These are phyloP conservation scores for Cyclotella choctawhatcheeana DNA, from an alignment of 108 stramenopile species.

Conservation along the genomic window DNA sequence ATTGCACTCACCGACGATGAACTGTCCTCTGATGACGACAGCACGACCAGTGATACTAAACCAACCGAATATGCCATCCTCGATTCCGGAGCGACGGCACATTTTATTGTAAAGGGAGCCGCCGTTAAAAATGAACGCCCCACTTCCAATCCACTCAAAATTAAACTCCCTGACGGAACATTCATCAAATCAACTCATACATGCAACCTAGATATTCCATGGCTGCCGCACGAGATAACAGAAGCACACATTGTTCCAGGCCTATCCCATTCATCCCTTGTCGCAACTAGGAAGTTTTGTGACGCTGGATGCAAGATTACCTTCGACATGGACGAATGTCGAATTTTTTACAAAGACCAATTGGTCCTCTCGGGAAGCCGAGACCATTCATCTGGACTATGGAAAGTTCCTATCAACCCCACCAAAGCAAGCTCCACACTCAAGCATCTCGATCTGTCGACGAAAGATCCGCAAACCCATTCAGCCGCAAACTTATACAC, in stretches of 20 bases:
- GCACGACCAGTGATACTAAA: no score
- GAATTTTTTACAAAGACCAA: background rate
- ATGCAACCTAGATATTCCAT: conserved; percentile 27
- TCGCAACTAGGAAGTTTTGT: conserved; percentile 22
- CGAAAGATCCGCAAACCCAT: no score
- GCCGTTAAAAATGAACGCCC: conserved; percentile 3
- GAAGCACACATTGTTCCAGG: conserved; percentile 33
- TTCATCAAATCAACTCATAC: conserved; percentile 26
- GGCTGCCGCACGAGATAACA: conserved; percentile 6
- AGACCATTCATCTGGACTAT: conserved; percentile 18
- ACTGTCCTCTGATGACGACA: background rate
- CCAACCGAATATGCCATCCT: conserved; percentile 3
- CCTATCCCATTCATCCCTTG: conserved; percentile 17
- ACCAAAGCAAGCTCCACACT: no score
- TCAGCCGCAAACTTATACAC: no score
- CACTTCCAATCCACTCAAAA: conserved; percentile 4
- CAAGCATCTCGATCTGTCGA: no score
- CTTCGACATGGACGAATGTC: conserved; percentile 6
- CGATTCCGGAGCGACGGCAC: conserved; percentile 17
- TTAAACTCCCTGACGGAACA: conserved; percentile 22
- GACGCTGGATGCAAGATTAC: conserved; percentile 19
- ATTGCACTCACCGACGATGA: background rate
- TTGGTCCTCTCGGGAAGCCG: conserved; percentile 2
- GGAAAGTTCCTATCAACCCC: conserved; percentile 24
- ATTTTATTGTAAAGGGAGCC: conserved; percentile 23